Base-by-base conservation (phyloP, 441 rosid species). In the Sinapis alba region DNA sequence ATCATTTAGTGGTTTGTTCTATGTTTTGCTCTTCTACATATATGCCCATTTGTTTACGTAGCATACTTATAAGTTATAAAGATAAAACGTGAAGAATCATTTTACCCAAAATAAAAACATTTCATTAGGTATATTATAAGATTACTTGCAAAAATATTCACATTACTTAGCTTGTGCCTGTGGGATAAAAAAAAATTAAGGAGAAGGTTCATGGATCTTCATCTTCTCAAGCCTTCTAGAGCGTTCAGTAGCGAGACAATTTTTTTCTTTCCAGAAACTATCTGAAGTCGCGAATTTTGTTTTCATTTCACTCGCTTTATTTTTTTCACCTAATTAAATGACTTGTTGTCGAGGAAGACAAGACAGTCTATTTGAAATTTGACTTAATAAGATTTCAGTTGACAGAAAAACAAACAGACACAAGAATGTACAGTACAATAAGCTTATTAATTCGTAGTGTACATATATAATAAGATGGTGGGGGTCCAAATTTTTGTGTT, bases 401-500 rank as follows among this genome's bases (percentile, higher is more conserved):
- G 38, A 65, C 23, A 56, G 27, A 18, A 65, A 12, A n/a, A 63
- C 15, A 43, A 43, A 27, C 7, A 66, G 11, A 19, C 65, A 30
- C 71, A 19, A 34, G 6, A 68, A 50, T 47, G 30, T 12, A 50
- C 21, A 16, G 43, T 8, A 50, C 21, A 16, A 32, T 60, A 59
- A 53, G 23, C 20, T 13, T 26, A 7, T 24, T 6, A 57, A 57
- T 24, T 11, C 41, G 9, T 54, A 19, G 34, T 16, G 45, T 63
- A 53, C n/a, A 27, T 18, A 8, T 32, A 32, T 32, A 32, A 9
- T 32, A 75, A 69, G 56, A 69, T 28, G 60, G 60, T 38, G 74
- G 65, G 79, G 23, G 73, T 16, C 73, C 36, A 68, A 51, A 51
- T 8, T 54, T 54, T 34, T 53, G 45, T 62, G 23, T 68, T 74